Conservation (phyloP, 352 stramenopile genomes). For the Pythium folliculosum region DNA sequence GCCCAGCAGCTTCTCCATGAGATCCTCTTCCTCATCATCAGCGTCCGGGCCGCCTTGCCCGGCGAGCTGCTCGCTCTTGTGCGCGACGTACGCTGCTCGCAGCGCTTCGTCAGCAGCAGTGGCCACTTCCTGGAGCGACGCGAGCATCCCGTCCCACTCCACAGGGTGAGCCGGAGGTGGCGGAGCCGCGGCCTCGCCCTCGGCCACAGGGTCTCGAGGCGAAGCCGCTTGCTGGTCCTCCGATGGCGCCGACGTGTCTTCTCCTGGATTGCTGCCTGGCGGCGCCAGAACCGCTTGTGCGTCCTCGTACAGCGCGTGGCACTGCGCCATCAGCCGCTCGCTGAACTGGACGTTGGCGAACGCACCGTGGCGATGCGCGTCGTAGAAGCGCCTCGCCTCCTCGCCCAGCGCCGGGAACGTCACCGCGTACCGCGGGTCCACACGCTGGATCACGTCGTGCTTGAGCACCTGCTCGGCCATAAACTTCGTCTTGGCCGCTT, state of each 20-base stretch:
- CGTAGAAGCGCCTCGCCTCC: conserved; percentile 38
- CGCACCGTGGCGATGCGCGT: conserved; percentile 23
- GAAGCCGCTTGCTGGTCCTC: neutral
- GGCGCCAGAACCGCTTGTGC: conserved; percentile 5
- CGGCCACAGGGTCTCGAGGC: neutral
- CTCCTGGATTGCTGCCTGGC: neutral
- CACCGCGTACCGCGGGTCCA: conserved; percentile 35
- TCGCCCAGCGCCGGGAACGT: conserved; percentile 36
- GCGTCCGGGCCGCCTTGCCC: conserved; percentile 1
- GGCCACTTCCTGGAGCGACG: conserved; percentile 16
- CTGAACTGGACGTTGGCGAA: conserved; percentile 29
- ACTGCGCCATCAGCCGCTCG: conserved; percentile 5
- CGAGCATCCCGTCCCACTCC: conserved; percentile 18
- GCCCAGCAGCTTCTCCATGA: conserved; percentile 28
- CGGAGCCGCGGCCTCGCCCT: neutral
- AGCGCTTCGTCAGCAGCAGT: conserved; percentile 18
- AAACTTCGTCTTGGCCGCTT: conserved; percentile 34
- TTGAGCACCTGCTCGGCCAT: conserved; percentile 61
- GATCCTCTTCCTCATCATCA: conserved; percentile 24
- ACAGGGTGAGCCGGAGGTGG: neutral
- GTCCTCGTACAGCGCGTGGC: conserved; percentile 8
- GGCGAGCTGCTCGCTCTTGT: conserved; percentile 11
- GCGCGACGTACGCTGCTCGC: neutral
- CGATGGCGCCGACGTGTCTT: neutral
- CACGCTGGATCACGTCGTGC: conserved; percentile 39